Evolutionary conservation across 2,329 filamentous ascomycete species (phyloP).

Genomic region (Emergomyces orientalis): DNA sequence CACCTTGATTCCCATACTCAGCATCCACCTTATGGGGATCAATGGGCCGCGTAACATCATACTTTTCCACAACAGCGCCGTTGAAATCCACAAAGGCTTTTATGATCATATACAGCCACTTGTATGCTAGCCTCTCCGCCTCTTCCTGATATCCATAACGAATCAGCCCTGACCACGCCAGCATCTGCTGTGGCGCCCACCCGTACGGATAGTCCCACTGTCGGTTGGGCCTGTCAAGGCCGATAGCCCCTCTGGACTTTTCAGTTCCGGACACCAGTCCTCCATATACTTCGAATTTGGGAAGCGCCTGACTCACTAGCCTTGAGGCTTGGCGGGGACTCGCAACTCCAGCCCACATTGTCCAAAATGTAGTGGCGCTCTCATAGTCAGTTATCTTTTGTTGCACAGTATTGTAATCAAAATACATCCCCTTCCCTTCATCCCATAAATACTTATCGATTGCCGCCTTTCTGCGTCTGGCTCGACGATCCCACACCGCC

Average conservation of each 20-base stretch:
- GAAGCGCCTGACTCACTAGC: conserved; percentile 72
- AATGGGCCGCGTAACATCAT: conserved; percentile 82
- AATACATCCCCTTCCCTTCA: conserved; percentile 87
- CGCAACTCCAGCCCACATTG: conserved; percentile 87
- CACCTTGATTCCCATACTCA: conserved; percentile 94
- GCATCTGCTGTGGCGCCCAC: conserved; percentile 97
- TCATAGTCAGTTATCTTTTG: conserved; percentile 77
- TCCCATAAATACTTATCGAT: conserved; percentile 96
- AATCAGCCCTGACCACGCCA: conserved; percentile 87
- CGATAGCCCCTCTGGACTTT: conserved; percentile 70
- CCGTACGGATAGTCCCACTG: conserved; percentile 99
- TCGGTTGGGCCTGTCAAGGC: conserved; percentile 76
- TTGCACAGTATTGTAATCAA: conserved; percentile 86
- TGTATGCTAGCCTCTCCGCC: conserved; percentile 80
- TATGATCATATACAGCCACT: conserved; percentile 97
- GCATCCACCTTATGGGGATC: conserved; percentile 92
- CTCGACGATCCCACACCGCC: conserved; percentile 80
- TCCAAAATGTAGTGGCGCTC: conserved; percentile 90
- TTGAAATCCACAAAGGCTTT: conserved; percentile 99
- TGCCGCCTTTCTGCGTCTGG: conserved; percentile 68
- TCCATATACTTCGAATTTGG: conserved; percentile 77
- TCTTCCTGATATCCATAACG: conserved; percentile 89
- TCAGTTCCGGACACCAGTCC: conserved; percentile 85
- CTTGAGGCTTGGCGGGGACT: conserved; percentile 76
- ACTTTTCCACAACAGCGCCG: conserved; percentile 96